These are phyloP conservation scores for Mortierella sp. DNA, from an alignment of 371 early-diverging fungal genomes.

Conservation along the genomic window DNA sequence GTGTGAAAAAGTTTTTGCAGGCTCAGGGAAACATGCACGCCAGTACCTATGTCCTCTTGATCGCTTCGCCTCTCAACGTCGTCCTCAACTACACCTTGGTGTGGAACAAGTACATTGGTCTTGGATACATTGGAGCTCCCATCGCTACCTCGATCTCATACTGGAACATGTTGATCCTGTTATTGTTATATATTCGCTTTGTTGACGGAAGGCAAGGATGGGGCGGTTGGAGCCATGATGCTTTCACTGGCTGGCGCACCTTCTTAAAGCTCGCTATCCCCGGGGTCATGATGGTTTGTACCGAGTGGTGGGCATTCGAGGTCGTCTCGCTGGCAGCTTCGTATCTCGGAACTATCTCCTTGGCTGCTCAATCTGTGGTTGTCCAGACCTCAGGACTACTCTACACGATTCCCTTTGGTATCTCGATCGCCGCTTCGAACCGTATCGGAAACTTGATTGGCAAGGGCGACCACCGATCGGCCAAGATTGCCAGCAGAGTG, in stretches of 20 bases:
- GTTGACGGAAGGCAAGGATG: conserved; percentile 81
- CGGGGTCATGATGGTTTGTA: conserved; percentile 79
- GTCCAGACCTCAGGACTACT: conserved; percentile 80
- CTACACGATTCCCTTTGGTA: conserved; percentile 80
- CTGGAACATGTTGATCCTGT: conserved; percentile 73
- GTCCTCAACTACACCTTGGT: conserved; percentile 83
- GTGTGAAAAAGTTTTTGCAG: conserved; percentile 84
- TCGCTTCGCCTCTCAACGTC: conserved; percentile 82
- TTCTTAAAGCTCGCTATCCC: conserved; percentile 82
- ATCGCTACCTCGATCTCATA: conserved; percentile 83
- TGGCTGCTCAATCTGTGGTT: conserved; percentile 91
- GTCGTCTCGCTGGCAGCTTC: conserved; percentile 83
- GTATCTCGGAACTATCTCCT: conserved; percentile 78
- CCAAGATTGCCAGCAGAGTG: conserved; percentile 44
- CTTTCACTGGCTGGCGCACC: conserved; percentile 72
- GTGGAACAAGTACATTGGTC: conserved; percentile 68
- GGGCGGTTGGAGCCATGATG: conserved; percentile 88
- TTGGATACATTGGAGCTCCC: conserved; percentile 91
- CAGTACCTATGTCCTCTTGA: conserved; percentile 75
- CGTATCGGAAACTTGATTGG: conserved; percentile 87
- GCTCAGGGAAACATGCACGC: conserved; percentile 90
- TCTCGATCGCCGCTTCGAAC: conserved; percentile 82
- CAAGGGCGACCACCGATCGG: conserved; percentile 44
- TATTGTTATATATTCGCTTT: conserved; percentile 74
- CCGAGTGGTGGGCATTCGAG: conserved; percentile 84